Base-by-base conservation (phyloP, 2,329 filamentous ascomycete species). In the Cladorrhinum sp. region DNA sequence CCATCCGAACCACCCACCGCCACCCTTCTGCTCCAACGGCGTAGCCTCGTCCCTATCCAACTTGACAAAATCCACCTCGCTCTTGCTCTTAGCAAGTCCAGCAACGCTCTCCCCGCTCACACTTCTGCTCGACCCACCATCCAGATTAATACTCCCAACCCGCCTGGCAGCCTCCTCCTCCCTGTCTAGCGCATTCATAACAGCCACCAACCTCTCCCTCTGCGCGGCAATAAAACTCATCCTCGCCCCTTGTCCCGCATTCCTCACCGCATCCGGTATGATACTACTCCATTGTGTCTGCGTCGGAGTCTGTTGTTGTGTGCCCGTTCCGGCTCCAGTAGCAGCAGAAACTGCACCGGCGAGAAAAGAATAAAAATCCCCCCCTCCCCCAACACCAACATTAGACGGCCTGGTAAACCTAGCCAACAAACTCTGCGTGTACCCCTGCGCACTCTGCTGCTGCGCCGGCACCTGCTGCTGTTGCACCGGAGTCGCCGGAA, bases 341-440 rank as follows among this genome's bases (percentile, higher is more conserved):
- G 72, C 69, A 57, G 82, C 75, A 28, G 85, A 84, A 46, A 96
- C 83, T 16, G 90, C 91, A 20, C 87, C 86, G 42, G 90, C 86
- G 16, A 98, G 82, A 36, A 96, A 76, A 62, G 83, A 87, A 73
- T 92, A 95, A 72, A 96, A 86, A 69, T 96, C 92, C 64, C 65
- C 28, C 76, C 81, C 76, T 72, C 85, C 84, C 57, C 87, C 77
- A 3, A 90, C 87, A 42, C 84, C 78, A 12, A n/a, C n/a, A n/a
- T n/a, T n/a, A n/a, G n/a, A n/a, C n/a, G 94, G 92, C 68, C 97
- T 84, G 73, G 87, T 91, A 79, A 98, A 97, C 64, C 93, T 86
- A 49, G 90, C 89, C 62, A 97, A 87, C 39, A 98, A 83, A 46
- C 83, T 84, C 74, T 96, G 90, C 1, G 91, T 92, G 73, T 96